Base-by-base conservation (phyloP, 169 alveolate genomes). In the Cyclospora cayetanensis region DNA sequence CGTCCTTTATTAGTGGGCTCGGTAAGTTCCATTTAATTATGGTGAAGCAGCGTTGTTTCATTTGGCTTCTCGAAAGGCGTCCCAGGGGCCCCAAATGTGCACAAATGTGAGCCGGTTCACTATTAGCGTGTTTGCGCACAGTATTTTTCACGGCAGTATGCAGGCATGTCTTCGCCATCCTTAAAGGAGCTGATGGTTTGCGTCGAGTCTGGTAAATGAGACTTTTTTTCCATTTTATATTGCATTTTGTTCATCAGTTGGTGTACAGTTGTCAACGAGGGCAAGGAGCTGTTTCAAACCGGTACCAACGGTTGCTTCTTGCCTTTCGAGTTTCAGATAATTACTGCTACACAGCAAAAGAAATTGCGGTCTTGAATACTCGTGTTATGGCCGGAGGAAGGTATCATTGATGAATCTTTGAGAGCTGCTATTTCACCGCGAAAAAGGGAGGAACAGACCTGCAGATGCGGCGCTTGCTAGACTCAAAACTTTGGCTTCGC, bases 331-430 rank as follows among this genome's bases (percentile, higher is more conserved):
- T 31, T 0, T 29, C 46, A 29, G n/a, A 1, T 12, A 31, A 60
- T 43, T 66, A 43, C 4, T 9, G 43, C n/a, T 31, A 11, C 27
- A 11, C 50, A 89, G 87, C 72, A 12, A 43, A 35, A 25, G 93
- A 90, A 50, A 77, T 90, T 1, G 41, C 88, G 7, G 65, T 42
- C 12, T 72, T 90, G 42, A 90, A 90, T 25, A 43, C 70, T 37
- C 85, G 93, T 55, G 70, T 90, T 22, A 46, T 79, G 63, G 55
- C 91, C 35, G 93, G 93, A 15, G 93, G 93, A 27, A 43, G 93
- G 93, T 90, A 65, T 27, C 9, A 37, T 43, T 7, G 0, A 4
- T 25, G 4, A 4, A n/a, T 4, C 15, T 11, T 55, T 70, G 37
- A 43, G 22, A 27, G 1, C 4, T 27, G 66, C 0, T 37, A n/a